Conservation (phyloP, 2,329 filamentous ascomycete species). For the Metarhizium sp. region DNA sequence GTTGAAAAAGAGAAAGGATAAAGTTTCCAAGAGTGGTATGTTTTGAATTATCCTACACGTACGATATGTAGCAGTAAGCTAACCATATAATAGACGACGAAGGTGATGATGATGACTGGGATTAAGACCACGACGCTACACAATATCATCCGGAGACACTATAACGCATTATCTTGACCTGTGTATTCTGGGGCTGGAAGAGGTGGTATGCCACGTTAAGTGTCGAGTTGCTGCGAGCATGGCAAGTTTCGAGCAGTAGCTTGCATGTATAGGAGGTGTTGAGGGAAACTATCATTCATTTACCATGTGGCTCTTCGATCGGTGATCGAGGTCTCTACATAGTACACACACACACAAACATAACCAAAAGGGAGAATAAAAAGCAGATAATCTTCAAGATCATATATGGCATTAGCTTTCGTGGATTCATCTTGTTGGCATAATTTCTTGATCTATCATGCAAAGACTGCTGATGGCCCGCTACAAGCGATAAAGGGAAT, state of each 20-base stretch:
- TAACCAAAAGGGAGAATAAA: background rate
- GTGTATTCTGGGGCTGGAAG: background rate
- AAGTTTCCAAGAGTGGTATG: conserved; percentile 92
- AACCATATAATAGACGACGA: conserved; percentile 54
- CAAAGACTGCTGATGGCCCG: background rate
- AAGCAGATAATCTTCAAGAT: background rate
- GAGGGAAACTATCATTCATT: conserved; percentile 3
- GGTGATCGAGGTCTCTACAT: background rate
- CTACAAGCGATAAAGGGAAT: background rate
- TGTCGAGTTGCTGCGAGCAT: background rate
- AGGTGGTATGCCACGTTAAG: background rate
- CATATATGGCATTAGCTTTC: background rate
- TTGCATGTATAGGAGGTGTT: conserved; percentile 3
- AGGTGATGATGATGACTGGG: conserved; percentile 67
- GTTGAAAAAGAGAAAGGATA: conserved; percentile 76
- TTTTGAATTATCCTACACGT: conserved; percentile 16
- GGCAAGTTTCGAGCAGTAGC: background rate
- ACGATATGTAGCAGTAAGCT: background rate
- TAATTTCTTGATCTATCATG: conserved; percentile 7
- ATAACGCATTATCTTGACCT: background rate
- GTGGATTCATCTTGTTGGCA: background rate
- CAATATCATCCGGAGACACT: background rate
- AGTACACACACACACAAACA: background rate
- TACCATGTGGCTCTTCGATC: background rate
- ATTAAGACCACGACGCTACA: conserved; percentile 13